Evolutionary conservation across 768 basidiomycete species (phyloP).

Genomic region (Pisolithus albus): DNA sequence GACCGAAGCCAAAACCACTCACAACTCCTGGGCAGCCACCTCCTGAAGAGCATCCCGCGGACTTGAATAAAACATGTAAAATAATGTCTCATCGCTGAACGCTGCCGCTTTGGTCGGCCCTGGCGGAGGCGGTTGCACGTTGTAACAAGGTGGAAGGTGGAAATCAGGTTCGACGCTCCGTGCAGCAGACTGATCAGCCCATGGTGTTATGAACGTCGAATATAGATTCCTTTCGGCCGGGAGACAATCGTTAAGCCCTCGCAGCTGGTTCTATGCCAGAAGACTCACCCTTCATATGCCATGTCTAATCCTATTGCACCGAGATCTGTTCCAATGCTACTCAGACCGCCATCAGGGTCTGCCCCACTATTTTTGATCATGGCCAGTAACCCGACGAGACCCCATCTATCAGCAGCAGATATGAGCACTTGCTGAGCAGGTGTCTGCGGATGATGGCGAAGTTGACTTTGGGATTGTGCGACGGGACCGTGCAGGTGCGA

Average conservation of each 20-base stretch:
- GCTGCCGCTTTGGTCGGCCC: constrained; percentile 72
- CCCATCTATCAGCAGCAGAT: constrained; percentile 94
- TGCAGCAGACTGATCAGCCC: constrained; percentile 85
- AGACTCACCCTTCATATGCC: constrained; percentile 69
- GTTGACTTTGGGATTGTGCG: constrained; percentile 25
- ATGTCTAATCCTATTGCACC: constrained; percentile 90
- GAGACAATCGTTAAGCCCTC: constrained; percentile 12
- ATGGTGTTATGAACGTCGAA: constrained; percentile 92
- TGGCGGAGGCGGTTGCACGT: constrained; percentile 81
- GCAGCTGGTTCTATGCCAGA: constrained; percentile 8
- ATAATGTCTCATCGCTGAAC: constrained; percentile 94
- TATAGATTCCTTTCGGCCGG: constrained; percentile 56
- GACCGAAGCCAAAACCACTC: constrained; percentile 31
- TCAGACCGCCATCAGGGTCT: constrained; percentile 75
- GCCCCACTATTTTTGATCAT: constrained; percentile 74
- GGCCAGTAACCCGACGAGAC: constrained; percentile 76
- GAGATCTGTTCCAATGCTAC: constrained; percentile 85
- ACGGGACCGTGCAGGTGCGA: constrained; percentile 28
- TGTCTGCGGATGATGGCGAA: constrained; percentile 64
- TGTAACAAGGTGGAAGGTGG: constrained; percentile 87
- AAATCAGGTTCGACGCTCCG: constrained; percentile 88
- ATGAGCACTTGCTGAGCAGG: constrained; percentile 91
- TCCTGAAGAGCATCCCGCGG: constrained; percentile 91
- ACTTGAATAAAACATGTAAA: constrained; percentile 97
- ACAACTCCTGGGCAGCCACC: constrained; percentile 93